Conservation (phyloP, 2,329 filamentous ascomycete genomes). For the Colletotrichum lentis region DNA sequence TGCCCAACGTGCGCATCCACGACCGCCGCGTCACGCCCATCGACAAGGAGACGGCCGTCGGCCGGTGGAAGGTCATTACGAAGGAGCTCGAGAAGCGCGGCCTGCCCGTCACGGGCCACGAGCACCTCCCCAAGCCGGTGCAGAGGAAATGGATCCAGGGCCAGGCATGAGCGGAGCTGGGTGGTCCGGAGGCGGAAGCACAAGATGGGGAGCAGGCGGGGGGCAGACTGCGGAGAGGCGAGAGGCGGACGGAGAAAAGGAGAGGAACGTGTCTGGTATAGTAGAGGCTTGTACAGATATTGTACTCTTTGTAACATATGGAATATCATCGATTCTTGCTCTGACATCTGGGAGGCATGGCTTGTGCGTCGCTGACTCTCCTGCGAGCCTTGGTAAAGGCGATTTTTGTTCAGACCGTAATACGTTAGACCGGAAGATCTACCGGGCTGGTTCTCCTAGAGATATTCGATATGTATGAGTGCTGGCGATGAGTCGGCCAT, state of each 20-base stretch:
- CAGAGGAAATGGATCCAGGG: constrained; percentile 56
- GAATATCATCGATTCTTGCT: constrained; percentile 33
- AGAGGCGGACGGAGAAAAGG: neutral
- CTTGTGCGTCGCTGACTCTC: too few relatives aligned
- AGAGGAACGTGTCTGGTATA: constrained; percentile 25
- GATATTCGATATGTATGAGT: too few relatives aligned
- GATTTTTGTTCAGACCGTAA: too few relatives aligned
- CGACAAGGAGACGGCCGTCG: constrained; percentile 75
- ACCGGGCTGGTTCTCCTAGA: too few relatives aligned
- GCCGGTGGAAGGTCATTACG: constrained; percentile 82
- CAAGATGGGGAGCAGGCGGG: neutral
- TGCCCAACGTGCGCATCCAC: constrained; percentile 77
- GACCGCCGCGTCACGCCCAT: constrained; percentile 71
- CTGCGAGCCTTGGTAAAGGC: too few relatives aligned
- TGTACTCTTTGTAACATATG: constrained; percentile 40
- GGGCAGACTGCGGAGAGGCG: neutral
- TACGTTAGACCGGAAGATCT: too few relatives aligned
- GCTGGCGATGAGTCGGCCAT: too few relatives aligned
- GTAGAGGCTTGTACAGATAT: constrained; percentile 38
- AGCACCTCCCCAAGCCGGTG: constrained; percentile 50
- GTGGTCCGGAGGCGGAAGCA: neutral
- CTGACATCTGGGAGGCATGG: neutral
- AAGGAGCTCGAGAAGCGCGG: constrained; percentile 70
- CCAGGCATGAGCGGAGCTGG: constrained; percentile 43
- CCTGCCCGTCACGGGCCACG: constrained; percentile 64